Evolutionary conservation across 805 yeast species (phyloP).

Genomic region (Candida wancherniae): DNA sequence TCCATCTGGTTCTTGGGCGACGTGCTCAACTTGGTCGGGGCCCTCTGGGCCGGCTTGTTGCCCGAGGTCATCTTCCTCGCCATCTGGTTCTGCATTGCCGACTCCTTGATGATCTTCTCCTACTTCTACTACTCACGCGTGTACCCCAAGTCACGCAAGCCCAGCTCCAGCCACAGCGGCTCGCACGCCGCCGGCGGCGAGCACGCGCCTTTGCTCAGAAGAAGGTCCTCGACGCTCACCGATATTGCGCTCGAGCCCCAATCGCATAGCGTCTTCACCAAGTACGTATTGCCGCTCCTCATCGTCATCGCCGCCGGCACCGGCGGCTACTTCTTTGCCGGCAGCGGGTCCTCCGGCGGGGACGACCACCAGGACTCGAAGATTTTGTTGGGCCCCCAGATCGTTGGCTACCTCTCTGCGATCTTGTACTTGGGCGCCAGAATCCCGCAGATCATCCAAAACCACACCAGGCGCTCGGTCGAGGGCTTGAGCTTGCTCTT

Average conservation of each 20-base stretch:
- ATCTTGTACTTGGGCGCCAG: slow-evolving; percentile 60
- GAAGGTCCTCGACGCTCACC: slow-evolving; percentile 51
- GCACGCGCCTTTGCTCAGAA: slow-evolving; percentile 37
- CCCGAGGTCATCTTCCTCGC: slow-evolving; percentile 70
- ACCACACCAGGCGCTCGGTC: slow-evolving; percentile 71
- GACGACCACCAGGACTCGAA: slow-evolving; percentile 20
- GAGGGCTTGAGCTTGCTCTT: slow-evolving; percentile 81
- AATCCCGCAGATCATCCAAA: slow-evolving; percentile 80
- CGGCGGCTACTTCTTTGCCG: slow-evolving; percentile 53
- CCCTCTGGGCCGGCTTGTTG: slow-evolving; percentile 64
- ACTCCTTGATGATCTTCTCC: slow-evolving; percentile 51
- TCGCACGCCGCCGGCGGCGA: slow-evolving; percentile 18
- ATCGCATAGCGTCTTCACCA: slow-evolving; percentile 42
- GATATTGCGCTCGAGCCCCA: slow-evolving; percentile 45
- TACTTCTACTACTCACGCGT: slow-evolving; percentile 53
- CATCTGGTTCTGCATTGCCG: slow-evolving; percentile 73
- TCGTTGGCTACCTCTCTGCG: slow-evolving; percentile 70
- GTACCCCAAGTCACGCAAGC: slow-evolving; percentile 27
- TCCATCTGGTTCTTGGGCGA: slow-evolving; percentile 72
- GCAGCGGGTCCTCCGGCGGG: slow-evolving; percentile 21
- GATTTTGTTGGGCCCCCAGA: slow-evolving; percentile 53
- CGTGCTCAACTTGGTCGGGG: slow-evolving; percentile 59
- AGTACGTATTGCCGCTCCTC: slow-evolving; percentile 53
- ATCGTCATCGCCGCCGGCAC: slow-evolving; percentile 62
- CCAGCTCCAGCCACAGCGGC: neutral